Evolutionary conservation across 371 early-diverging fungal genomes (phyloP).

Genomic region (Mucor lusitanicus): DNA sequence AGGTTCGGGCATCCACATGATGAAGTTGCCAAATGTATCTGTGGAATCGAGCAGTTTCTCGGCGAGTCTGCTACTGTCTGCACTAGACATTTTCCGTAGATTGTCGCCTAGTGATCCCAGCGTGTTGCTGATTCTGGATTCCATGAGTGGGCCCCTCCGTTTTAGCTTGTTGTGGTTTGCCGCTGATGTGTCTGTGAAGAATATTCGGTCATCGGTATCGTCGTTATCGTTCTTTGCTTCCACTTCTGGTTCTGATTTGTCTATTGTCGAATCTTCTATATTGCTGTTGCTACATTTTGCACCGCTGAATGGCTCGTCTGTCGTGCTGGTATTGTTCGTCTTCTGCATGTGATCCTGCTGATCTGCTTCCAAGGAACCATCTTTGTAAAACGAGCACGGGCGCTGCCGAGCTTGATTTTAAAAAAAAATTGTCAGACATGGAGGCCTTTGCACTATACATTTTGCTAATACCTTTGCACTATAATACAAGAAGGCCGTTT

Average conservation of each 20-base stretch:
- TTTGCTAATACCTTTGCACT: background rate
- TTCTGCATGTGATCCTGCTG: slow-evolving; percentile 1
- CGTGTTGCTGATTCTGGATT: slow-evolving; percentile 22
- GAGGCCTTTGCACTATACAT: background rate
- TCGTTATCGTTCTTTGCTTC: background rate
- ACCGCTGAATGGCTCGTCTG: background rate
- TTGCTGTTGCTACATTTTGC: background rate
- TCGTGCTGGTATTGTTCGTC: background rate
- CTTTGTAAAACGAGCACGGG: slow-evolving; percentile 31
- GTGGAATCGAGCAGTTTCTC: slow-evolving; percentile 15
- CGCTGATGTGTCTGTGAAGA: slow-evolving; percentile 16
- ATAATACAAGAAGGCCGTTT: background rate
- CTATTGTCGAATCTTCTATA: background rate
- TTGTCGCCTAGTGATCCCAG: slow-evolving; percentile 13
- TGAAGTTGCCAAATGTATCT: slow-evolving; percentile 20
- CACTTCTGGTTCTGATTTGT: background rate
- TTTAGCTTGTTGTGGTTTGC: slow-evolving; percentile 22
- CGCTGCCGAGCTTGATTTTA: slow-evolving; percentile 22
- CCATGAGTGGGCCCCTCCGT: slow-evolving; percentile 22
- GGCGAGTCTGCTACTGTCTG: background rate
- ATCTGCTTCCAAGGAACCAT: slow-evolving; percentile 23
- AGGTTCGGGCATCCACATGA: slow-evolving; percentile 30
- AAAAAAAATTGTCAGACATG: background rate
- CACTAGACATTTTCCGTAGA: slow-evolving; percentile 11
- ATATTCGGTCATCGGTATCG: slow-evolving; percentile 2